Evolutionary conservation across 2,329 filamentous ascomycete genomes (phyloP), one percentile per base, ranked within the genome.

Genomic region (Fusarium tuaranense): DNA sequence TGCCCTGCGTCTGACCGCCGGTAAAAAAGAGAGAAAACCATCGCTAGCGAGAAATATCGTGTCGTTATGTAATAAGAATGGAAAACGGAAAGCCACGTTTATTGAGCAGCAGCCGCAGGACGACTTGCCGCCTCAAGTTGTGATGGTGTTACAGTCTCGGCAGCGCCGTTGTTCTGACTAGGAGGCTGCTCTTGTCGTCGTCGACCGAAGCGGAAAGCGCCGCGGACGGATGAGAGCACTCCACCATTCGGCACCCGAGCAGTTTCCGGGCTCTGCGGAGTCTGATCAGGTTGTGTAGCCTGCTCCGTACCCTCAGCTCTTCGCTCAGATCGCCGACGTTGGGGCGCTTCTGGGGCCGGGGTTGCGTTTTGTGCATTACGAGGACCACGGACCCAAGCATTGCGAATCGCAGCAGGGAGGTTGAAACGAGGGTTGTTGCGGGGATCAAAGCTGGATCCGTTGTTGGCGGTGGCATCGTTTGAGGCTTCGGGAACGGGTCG

Each of bases 401-500:
- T 80, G 73, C 82, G 67, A 81, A 87, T 68, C 80, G 76, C 74
- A n/a, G 78, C 70, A 34, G 88, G 88, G 74, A 89, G 83, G 68
- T 88, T 88, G 71, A 88, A 83, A 16, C 87, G 86, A 3, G 82
- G 81, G 59, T 85, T 85, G 60, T 80, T 83, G 38, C 84, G 83
- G 41, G 83, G 73, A 48, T 82, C 81, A 30, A 83, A 78, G 41
- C 71, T 79, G 10, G 69, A 65, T 14, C 66, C 32, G 55, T 77
- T 76, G 63, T 73, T 76, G 38, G 71, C 66, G 14, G 81, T 80
- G 14, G 83, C 84, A 27, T 84, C 83, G 38, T 87, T 76, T 14
- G 62, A 34, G 25, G 65, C 86, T 16, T 85, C 82, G 13, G 85
- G 82, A 12, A 82, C 81, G 4, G 93, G 87, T 18, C 95, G 93